phyloP scores from a whole-genome alignment of 441 rosid genomes.

The Biscutella laevigata region DNA sequence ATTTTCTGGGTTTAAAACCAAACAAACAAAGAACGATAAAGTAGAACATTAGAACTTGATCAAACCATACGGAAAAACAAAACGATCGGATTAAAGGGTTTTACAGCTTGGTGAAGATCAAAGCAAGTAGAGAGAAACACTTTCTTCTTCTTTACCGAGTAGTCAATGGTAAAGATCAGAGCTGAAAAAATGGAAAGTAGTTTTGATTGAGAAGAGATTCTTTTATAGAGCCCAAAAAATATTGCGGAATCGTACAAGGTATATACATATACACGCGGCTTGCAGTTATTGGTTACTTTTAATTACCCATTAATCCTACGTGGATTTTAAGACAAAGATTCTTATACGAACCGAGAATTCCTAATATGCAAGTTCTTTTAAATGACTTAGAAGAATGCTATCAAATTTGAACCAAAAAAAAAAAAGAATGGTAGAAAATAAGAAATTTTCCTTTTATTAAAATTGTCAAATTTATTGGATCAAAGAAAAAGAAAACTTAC shows the following conservation, averaged over 20 bases:
- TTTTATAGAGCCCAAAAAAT: slow-evolving; percentile 6
- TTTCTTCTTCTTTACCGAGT: background rate
- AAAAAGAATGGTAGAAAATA: too few relatives aligned
- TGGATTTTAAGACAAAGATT: background rate
- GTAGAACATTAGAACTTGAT: background rate
- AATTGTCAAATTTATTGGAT: too few relatives aligned
- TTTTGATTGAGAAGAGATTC: slow-evolving; percentile 16
- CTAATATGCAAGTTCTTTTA: too few relatives aligned
- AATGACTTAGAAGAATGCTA: too few relatives aligned
- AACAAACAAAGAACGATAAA: background rate
- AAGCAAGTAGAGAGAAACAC: too few relatives aligned
- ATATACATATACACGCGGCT: background rate
- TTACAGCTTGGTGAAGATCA: background rate
- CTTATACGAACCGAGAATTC: too few relatives aligned
- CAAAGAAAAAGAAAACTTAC: too few relatives aligned
- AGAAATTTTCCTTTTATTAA: too few relatives aligned
- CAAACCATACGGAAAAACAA: slow-evolving; percentile 7
- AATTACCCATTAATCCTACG: background rate
- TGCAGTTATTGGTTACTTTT: background rate
- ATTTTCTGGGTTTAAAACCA: background rate
- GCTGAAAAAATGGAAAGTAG: slow-evolving; percentile 6
- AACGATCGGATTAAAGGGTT: background rate
- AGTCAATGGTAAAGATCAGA: slow-evolving; percentile 20
- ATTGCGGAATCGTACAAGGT: background rate
- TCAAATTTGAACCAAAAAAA: too few relatives aligned